Evolutionary conservation across 1,284 basidiomycete genomes (phyloP), one percentile per base, ranked within the genome.

Genomic region (Wolfiporia cocos): DNA sequence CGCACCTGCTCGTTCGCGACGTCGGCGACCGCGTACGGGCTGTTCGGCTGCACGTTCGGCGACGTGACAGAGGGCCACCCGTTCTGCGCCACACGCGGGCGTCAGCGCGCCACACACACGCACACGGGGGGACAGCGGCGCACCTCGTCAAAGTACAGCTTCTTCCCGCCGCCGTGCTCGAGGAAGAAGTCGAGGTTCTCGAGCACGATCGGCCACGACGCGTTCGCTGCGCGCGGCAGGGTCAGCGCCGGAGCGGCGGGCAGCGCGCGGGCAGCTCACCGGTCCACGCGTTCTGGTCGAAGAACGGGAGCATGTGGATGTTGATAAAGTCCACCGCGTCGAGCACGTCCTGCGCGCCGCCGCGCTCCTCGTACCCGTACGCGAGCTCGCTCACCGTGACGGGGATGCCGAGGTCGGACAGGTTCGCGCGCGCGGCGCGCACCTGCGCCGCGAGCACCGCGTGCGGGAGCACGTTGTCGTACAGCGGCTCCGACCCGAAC

Each of bases 401-500:
- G 0, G 78, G 76, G 31, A 87, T 84, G 26, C 69, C 60, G 11
- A 83, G 63, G 48, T 56, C 64, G 7, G 71, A 65, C 15, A 87
- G 60, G 44, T 69, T 73, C 17, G 58, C 49, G 55, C 79, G 79
- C 20, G 76, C 69, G 1, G 58, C 54, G 7, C 45, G 57, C 15
- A 87, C 75, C 57, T 87, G 73, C 0, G 60, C 49, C 2, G 80
- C 76, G n/a, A 89, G 72, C 28, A 68, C 59, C 1, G 56, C 37
- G 20, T 74, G 69, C 4, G 68, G 59, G 21, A 88, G 62, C 19
- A 76, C 84, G 39, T 62, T 43, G 55, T 87, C 85, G 52, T 63
- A 89, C 22, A 89, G 62, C 3, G 86, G 86, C 52, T 88, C 85
- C 0, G 80, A 82, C n/a, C 84, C 84, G 44, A 86, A 81, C 46